Conservation (phyloP, 2,329 filamentous ascomycete species). For the Aphanocladium album region DNA sequence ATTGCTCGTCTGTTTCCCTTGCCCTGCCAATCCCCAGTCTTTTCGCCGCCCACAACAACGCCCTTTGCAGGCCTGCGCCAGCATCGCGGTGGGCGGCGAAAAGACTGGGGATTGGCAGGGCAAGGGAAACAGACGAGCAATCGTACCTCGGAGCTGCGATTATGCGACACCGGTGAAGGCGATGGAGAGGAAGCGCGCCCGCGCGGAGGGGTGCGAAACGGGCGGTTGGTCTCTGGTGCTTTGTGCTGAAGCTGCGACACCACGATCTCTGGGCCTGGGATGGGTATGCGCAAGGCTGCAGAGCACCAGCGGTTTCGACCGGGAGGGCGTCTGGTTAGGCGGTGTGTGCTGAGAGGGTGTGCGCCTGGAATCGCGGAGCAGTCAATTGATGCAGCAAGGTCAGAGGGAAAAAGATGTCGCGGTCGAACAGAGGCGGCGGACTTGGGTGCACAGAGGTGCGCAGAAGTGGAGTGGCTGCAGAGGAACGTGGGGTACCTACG, state of each 20-base stretch:
- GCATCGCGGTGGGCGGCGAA: background rate
- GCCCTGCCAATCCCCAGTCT: background rate
- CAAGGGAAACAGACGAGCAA: background rate
- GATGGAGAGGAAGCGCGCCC: background rate
- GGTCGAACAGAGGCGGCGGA: slow-evolving; percentile 1
- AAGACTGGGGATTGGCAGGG: background rate
- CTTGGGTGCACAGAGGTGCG: slow-evolving; percentile 4
- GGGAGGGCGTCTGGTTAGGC: slow-evolving; percentile 7
- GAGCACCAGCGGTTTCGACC: background rate
- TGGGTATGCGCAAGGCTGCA: slow-evolving; percentile 4
- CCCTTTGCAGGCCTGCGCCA: no score
- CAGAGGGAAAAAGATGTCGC: background rate
- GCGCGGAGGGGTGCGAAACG: no score
- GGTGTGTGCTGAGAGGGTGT: background rate
- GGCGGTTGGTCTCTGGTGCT: background rate
- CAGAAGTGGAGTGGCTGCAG: slow-evolving; percentile 4
- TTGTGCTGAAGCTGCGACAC: background rate
- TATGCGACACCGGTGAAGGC: background rate
- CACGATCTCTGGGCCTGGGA: background rate
- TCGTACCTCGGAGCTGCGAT: background rate
- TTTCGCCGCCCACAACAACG: no score
- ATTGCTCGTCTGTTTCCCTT: background rate
- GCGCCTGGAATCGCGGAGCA: background rate
- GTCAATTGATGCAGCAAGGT: slow-evolving; percentile 10
- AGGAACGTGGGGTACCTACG: no score